Percentiles rank a stretch among this genome's conserved stretches.
These are phyloP conservation scores for Teratosphaeria zuluensis DNA, from an alignment of 2,329 filamentous ascomycete species.

Conservation along the genomic window DNA sequence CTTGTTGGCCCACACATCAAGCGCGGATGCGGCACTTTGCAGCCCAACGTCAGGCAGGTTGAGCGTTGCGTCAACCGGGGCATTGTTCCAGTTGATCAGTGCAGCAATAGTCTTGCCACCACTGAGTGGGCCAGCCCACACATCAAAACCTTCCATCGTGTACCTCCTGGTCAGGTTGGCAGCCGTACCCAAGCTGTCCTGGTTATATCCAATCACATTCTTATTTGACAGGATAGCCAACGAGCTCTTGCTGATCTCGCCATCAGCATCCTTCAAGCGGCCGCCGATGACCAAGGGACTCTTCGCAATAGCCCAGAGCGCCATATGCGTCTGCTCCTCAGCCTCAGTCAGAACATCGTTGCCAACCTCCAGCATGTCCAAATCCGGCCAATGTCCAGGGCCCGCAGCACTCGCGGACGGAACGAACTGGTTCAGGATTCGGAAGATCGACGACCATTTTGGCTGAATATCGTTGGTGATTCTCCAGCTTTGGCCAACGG, in stretches of 20 bases:
- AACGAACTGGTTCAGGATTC: neutral
- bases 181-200: slow-evolving; percentile 22
- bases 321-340: neutral
- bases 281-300: neutral
- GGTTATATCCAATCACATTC: slow-evolving; percentile 34
- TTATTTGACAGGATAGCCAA: slow-evolving; percentile 31
- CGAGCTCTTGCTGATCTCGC: neutral
- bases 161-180: slow-evolving; percentile 28
- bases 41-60: neutral
- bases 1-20: neutral
- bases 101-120: slow-evolving; percentile 35
- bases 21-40: neutral
- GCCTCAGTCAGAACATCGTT: neutral
- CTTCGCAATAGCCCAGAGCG: neutral
- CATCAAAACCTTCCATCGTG: slow-evolving; percentile 41
- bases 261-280: neutral
- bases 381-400: neutral
- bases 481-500: neutral
- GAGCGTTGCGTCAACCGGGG: neutral
- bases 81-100: neutral
- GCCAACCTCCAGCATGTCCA: neutral
- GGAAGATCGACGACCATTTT: neutral
- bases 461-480: slow-evolving; percentile 1
- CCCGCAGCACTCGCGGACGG: neutral
- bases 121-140: slow-evolving; percentile 43